Evolutionary conservation across 768 basidiomycete species (phyloP).

Genomic region (Tylopilus plumbeoviolaceoides): DNA sequence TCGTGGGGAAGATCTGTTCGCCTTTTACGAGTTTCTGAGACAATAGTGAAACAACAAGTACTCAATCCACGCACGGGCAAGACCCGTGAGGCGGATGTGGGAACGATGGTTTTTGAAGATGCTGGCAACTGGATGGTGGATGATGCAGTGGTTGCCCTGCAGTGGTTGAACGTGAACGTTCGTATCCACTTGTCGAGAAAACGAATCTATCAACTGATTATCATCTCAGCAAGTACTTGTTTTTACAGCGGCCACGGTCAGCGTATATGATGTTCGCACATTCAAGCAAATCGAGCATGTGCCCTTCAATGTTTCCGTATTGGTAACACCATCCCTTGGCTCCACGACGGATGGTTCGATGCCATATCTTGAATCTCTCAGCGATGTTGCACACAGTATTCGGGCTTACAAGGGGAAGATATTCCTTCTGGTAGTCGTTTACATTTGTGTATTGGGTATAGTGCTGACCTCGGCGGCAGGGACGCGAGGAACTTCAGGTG

Average conservation of each 20-base stretch:
- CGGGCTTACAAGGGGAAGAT: conserved; percentile 86
- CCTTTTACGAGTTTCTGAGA: conserved; percentile 65
- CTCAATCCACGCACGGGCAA: conserved; percentile 59
- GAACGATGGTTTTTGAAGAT: conserved; percentile 61
- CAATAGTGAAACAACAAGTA: conserved; percentile 45
- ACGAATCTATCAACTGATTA: neutral
- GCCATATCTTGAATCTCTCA: conserved; percentile 46
- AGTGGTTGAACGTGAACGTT: conserved; percentile 89
- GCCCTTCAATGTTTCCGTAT: conserved; percentile 49
- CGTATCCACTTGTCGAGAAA: conserved; percentile 37
- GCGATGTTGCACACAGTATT: conserved; percentile 65
- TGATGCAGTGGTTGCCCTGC: conserved; percentile 64
- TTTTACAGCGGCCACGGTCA: conserved; percentile 53
- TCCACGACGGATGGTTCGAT: conserved; percentile 44
- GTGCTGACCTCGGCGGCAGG: conserved; percentile 37
- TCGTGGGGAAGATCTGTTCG: conserved; percentile 75
- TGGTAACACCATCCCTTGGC: conserved; percentile 52
- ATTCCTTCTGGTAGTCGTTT: conserved; percentile 70
- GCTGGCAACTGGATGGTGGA: conserved; percentile 56
- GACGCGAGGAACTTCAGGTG: conserved; percentile 62
- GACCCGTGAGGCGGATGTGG: conserved; percentile 53
- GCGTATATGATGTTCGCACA: conserved; percentile 64
- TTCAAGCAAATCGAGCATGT: conserved; percentile 60
- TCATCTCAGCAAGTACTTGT: conserved; percentile 61
- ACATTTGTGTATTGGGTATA: neutral